These are phyloP conservation scores for Hirschioporus abietinus DNA, from an alignment of 768 basidiomycete genomes.

Conservation along the genomic window DNA sequence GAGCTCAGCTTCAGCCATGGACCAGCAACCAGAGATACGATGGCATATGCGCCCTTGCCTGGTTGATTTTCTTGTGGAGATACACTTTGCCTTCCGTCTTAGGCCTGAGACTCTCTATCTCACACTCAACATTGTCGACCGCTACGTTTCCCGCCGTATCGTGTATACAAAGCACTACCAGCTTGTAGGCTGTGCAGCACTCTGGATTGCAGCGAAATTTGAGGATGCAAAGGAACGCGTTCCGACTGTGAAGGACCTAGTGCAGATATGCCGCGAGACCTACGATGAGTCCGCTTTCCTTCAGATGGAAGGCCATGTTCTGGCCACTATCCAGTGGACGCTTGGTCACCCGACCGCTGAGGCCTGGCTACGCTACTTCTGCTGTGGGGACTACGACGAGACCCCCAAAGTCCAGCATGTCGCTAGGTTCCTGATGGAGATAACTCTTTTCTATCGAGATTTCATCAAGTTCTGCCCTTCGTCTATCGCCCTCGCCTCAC, in stretches of 20 bases:
- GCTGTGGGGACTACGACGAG: slow-evolving; percentile 69
- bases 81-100: slow-evolving; percentile 95
- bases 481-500: slow-evolving; percentile 81
- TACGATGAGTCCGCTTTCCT: slow-evolving; percentile 98
- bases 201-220: slow-evolving; percentile 99
- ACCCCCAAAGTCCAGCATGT: slow-evolving; percentile 91
- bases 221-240: slow-evolving; percentile 99
- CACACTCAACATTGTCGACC: slow-evolving; percentile 97
- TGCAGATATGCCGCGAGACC: slow-evolving; percentile 91
- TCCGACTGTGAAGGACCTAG: slow-evolving; percentile 90
- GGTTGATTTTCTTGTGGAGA: slow-evolving; percentile 97
- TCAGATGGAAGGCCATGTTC: slow-evolving; percentile 98
- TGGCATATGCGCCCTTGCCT: slow-evolving; percentile 99
- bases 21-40: slow-evolving; percentile 96
- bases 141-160: slow-evolving; percentile 96
- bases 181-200: slow-evolving; percentile 94
- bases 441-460: slow-evolving; percentile 96
- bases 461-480: slow-evolving; percentile 85
- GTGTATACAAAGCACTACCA: slow-evolving; percentile 99
- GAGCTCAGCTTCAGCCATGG: slow-evolving; percentile 94
- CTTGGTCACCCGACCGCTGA: slow-evolving; percentile 98
- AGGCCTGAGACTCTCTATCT: slow-evolving; percentile 98
- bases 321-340: slow-evolving; percentile 94
- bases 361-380: slow-evolving; percentile 88
- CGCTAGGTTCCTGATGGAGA: slow-evolving; percentile 98